phyloP scores from a whole-genome alignment of 73 alveolate genomes.

The Paramecium tetraurelia region DNA sequence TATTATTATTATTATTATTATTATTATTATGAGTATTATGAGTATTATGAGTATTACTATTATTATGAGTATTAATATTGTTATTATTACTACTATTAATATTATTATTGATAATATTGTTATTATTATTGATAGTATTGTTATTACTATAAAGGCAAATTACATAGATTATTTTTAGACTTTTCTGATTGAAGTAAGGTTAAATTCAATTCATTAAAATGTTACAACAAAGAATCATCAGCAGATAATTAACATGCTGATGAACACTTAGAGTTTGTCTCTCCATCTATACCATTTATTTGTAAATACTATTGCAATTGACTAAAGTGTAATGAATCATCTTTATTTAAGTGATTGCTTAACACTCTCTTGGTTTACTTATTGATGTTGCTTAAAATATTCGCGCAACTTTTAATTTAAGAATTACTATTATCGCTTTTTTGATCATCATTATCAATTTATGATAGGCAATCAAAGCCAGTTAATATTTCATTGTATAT shows the following conservation, averaged over 20 bases:
- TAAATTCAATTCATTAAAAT: constrained; percentile 28
- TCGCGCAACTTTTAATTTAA: neutral
- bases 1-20: too few relatives aligned
- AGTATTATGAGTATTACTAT: neutral
- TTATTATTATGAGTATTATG: too few relatives aligned
- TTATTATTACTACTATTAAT: neutral
- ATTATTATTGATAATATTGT: neutral
- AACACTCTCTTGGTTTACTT: neutral
- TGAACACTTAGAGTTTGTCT: neutral
- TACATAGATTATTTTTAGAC: neutral
- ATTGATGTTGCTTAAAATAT: neutral
- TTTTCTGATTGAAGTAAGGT: neutral
- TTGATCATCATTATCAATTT: neutral
- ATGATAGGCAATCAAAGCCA: neutral
- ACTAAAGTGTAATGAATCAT: constrained; percentile 29
- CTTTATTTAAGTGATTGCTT: neutral
- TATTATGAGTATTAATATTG: neutral
- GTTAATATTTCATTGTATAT: neutral
- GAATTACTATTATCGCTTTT: neutral
- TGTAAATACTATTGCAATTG: neutral
- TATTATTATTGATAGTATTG: neutral
- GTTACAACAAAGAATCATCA: constrained; percentile 36
- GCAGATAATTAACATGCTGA: constrained; percentile 29
- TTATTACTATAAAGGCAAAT: constrained; percentile 7
- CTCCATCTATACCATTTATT: constrained; percentile 2